Conservation (phyloP, 768 basidiomycete species). For the Suillus plorans region DNA sequence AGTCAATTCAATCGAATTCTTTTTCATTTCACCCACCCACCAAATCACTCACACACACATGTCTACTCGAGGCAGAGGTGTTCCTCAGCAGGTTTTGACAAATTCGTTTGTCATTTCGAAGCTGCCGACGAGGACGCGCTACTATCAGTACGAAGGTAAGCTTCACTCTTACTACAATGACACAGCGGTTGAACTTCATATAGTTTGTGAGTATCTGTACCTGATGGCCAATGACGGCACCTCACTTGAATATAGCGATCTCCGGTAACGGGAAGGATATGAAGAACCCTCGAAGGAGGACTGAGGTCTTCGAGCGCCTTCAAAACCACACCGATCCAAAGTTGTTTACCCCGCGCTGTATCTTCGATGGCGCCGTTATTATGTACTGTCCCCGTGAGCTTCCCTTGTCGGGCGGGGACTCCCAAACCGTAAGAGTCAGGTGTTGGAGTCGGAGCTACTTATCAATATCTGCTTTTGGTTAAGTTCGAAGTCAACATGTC, state of each 20-base stretch:
- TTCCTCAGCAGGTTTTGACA: slow-evolving; percentile 25
- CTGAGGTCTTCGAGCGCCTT: slow-evolving; percentile 33
- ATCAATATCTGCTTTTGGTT: neutral
- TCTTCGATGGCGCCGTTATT: slow-evolving; percentile 48
- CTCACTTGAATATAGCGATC: slow-evolving; percentile 20
- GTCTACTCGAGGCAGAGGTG: neutral
- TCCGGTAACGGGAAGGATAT: neutral
- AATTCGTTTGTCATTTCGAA: slow-evolving; percentile 33
- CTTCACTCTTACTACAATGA: slow-evolving; percentile 5
- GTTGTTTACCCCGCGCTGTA: slow-evolving; percentile 39
- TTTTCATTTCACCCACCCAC: too few species aligned
- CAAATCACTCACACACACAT: neutral
- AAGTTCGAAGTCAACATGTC: slow-evolving; percentile 39
- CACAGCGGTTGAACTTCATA: slow-evolving; percentile 4
- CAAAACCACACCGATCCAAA: slow-evolving; percentile 36
- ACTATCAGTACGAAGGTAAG: slow-evolving; percentile 35
- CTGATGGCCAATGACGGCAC: neutral
- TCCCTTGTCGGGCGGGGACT: slow-evolving; percentile 27
- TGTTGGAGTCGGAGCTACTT: neutral
- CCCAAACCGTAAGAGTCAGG: slow-evolving; percentile 26
- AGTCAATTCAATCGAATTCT: neutral
- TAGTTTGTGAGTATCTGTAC: slow-evolving; percentile 27
- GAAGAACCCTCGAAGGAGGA: slow-evolving; percentile 20
- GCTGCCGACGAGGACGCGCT: slow-evolving; percentile 22
- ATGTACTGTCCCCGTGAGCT: slow-evolving; percentile 38